Evolutionary conservation across 768 basidiomycete genomes (phyloP).

Genomic region (Boletus bicolor): DNA sequence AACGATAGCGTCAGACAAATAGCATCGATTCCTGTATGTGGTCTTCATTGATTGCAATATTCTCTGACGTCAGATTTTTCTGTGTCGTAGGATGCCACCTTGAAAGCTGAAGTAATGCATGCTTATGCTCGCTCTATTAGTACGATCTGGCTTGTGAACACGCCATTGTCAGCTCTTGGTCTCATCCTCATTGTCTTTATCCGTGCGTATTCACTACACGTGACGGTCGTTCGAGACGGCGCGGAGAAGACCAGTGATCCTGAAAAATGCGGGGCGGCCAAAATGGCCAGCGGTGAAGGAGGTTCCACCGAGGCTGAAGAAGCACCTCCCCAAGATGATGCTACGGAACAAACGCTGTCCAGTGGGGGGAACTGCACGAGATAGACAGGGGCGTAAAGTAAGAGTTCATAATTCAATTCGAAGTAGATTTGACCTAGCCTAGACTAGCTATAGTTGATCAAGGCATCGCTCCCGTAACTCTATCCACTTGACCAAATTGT

Average conservation of each 20-base stretch:
- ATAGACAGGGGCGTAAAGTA: not conserved
- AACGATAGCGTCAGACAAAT: constrained; percentile 48
- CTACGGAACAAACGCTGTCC: not conserved
- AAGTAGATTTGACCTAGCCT: not conserved
- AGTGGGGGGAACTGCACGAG: not conserved
- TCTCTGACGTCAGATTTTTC: constrained; percentile 8
- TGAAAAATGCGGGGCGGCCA: constrained; percentile 24
- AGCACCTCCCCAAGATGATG: not conserved
- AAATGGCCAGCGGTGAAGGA: not conserved
- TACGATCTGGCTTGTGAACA: constrained; percentile 40
- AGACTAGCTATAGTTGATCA: not conserved
- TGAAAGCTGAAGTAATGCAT: constrained; percentile 33
- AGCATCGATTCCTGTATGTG: constrained; percentile 28
- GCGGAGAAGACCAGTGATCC: constrained; percentile 23
- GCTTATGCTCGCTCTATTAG: constrained; percentile 36
- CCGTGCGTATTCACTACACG: constrained; percentile 36
- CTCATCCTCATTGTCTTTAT: constrained; percentile 34
- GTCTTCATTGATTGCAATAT: not conserved
- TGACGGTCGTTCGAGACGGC: constrained; percentile 15
- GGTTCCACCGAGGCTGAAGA: not conserved
- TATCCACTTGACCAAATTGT: not conserved
- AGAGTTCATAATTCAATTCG: not conserved
- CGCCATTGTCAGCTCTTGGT: constrained; percentile 30
- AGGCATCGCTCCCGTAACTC: not conserved
- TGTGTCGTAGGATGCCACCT: constrained; percentile 24